A percentile compares a stretch with the other conserved stretches of the same genome.
Conservation (phyloP, 2,329 filamentous ascomycete species). For the Botrytis galanthina region DNA sequence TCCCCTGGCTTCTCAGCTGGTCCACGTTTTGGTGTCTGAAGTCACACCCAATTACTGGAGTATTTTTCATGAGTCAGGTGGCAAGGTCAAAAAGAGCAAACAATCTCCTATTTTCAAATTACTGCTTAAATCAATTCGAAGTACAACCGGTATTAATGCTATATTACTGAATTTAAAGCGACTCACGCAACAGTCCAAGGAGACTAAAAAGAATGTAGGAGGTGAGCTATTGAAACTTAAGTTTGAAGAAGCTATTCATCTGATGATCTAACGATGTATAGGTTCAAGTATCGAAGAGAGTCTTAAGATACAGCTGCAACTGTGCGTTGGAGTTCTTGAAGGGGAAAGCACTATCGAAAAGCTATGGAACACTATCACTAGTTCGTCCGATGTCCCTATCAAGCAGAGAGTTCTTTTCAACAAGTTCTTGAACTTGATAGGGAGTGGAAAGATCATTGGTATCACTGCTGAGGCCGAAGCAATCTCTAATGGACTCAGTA, state of each 20-base stretch:
- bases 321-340: slow-evolving; percentile 45
- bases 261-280: background rate
- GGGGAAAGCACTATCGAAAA: slow-evolving; percentile 43
- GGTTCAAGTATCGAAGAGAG: slow-evolving; percentile 38
- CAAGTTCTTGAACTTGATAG: slow-evolving; percentile 57
- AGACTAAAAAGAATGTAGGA: slow-evolving; percentile 32
- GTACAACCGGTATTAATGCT: slow-evolving; percentile 75
- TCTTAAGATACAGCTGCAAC: slow-evolving; percentile 43
- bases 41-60: slow-evolving; percentile 84
- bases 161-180: slow-evolving; percentile 66
- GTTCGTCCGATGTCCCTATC: slow-evolving; percentile 35
- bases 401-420: slow-evolving; percentile 59
- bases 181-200: slow-evolving; percentile 53
- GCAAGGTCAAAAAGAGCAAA: slow-evolving; percentile 25
- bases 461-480: slow-evolving; percentile 53
- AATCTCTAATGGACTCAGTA: slow-evolving; percentile 38
- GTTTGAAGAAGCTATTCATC: background rate
- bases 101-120: slow-evolving; percentile 43
- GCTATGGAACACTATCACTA: slow-evolving; percentile 47
- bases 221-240: background rate
- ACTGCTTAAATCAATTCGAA: slow-evolving; percentile 66
- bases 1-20: slow-evolving; percentile 69
- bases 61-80: slow-evolving; percentile 51
- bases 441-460: slow-evolving; percentile 58
- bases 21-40: slow-evolving; percentile 70